Conservation (phyloP, 129 eudicot genomes). For the Pseudognaphalium luteoalbum region DNA sequence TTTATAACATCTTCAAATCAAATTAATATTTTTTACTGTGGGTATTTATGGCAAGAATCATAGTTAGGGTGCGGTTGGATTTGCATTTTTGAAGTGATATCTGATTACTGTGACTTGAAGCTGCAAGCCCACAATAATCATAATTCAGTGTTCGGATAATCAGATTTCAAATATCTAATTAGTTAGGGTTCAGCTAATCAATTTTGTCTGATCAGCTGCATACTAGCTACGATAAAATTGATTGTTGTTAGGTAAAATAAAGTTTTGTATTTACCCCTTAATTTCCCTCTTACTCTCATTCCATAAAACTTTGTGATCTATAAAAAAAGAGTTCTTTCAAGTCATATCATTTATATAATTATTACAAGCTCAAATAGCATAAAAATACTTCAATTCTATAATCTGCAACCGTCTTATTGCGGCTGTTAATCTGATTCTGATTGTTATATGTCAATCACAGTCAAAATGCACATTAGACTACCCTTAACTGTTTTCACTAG, state of each 20-base stretch:
- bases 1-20: no score
- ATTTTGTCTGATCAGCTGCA: not conserved
- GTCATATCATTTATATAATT: not conserved
- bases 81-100: not conserved
- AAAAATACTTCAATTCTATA: not conserved
- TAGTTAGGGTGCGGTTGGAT: not conserved
- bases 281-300: not conserved
- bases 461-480: not conserved
- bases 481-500: not conserved
- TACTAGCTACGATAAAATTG: not conserved
- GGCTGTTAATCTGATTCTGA: no score
- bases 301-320: not conserved
- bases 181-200: not conserved
- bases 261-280: not conserved
- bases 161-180: not conserved
- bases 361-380: not conserved
- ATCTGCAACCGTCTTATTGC: not conserved
- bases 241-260: not conserved
- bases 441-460: not conserved
- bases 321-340: not conserved
- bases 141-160: not conserved
- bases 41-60: not conserved
- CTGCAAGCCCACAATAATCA: not conserved
- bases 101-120: not conserved
- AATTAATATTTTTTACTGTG: no score